Evolutionary conservation across 139 green algal species (phyloP), one percentile per base, ranked within the genome.

Genomic region (Zygnema cylindricum): DNA sequence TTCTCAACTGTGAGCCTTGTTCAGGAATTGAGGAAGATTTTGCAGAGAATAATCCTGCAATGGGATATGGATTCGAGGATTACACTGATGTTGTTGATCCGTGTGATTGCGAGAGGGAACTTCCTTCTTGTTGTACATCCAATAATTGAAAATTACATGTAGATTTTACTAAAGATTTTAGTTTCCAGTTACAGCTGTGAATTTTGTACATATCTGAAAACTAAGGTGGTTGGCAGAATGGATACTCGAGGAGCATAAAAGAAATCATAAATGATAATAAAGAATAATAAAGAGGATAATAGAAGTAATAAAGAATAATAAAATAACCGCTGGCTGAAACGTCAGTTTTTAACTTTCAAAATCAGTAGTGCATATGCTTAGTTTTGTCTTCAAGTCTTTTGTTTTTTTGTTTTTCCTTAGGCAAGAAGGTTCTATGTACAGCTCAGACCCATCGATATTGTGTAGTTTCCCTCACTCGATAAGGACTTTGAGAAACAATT

Each of bases 11-110:
- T n/a, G n/a, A n/a, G n/a, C n/a, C n/a, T n/a, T n/a, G n/a, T n/a
- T 73, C 57, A 73, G 57, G 25, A 25, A 73, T 73, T 73, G 57
- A 25, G 30, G 57, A 73, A 73, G 57, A 73, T 73, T 73, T 25
- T 30, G 30, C 30, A 25, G 30, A 30, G 30, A 35, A 25, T 30
- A 35, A 73, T 73, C 30, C 57, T 35, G 57, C 57, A 73, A 30
- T n/a, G n/a, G n/a, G n/a, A n/a, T n/a, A 73, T 73, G 30, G 30
- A 25, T 73, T 73, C 57, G 25, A 30, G 30, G 30, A 25, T 35
- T 73, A 25, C 30, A 73, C 30, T 73, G 57, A 73, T 25, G 30
- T 35, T 73, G 57, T 35, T 25, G 57, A 35, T 73, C 30, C 57
- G 30, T 35, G 57, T 30, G 25, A 73, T 73, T 30, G 30, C 25